phyloP scores from a whole-genome alignment of 2,329 filamentous ascomycete genomes.

The Fusarium pseudonygamai region DNA sequence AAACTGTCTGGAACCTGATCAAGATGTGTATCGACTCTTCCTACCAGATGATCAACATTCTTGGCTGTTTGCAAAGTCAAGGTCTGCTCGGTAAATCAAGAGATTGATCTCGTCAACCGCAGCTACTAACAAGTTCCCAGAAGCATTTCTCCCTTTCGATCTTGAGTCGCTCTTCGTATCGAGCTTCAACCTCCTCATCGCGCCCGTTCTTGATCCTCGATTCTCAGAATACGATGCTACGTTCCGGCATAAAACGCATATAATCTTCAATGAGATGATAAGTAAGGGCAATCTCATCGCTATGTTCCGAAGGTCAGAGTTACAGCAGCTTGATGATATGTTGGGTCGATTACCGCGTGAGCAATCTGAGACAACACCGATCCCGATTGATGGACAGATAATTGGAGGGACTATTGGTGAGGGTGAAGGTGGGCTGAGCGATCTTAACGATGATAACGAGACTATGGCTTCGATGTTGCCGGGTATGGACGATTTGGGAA shows the following conservation, averaged over 20 bases:
- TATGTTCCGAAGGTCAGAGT: slow-evolving; percentile 54
- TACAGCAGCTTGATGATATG: slow-evolving; percentile 56
- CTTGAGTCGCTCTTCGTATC: slow-evolving; percentile 57
- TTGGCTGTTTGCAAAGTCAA: slow-evolving; percentile 55
- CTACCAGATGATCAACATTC: slow-evolving; percentile 49
- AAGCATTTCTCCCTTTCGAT: slow-evolving; percentile 60
- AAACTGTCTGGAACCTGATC: slow-evolving; percentile 46
- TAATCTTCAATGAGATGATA: slow-evolving; percentile 58
- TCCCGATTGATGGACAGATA: slow-evolving; percentile 23
- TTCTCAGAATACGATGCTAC: slow-evolving; percentile 47
- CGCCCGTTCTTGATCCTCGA: slow-evolving; percentile 47
- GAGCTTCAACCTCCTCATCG: slow-evolving; percentile 53
- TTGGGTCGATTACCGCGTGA: slow-evolving; percentile 43
- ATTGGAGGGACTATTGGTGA: slow-evolving; percentile 11
- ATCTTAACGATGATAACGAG: slow-evolving; percentile 19
- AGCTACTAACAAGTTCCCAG: slow-evolving; percentile 36
- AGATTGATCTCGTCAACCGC: neutral
- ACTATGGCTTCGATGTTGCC: slow-evolving; percentile 28
- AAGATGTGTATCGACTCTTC: slow-evolving; percentile 50
- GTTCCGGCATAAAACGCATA: slow-evolving; percentile 55
- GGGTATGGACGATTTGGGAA: slow-evolving; percentile 35
- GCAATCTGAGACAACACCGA: neutral
- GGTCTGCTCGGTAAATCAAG: slow-evolving; percentile 54
- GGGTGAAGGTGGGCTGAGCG: neutral
- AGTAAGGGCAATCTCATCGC: slow-evolving; percentile 58